phyloP scores from a whole-genome alignment of 2,329 filamentous ascomycete species.

The Neophaeococcomyces aloes region DNA sequence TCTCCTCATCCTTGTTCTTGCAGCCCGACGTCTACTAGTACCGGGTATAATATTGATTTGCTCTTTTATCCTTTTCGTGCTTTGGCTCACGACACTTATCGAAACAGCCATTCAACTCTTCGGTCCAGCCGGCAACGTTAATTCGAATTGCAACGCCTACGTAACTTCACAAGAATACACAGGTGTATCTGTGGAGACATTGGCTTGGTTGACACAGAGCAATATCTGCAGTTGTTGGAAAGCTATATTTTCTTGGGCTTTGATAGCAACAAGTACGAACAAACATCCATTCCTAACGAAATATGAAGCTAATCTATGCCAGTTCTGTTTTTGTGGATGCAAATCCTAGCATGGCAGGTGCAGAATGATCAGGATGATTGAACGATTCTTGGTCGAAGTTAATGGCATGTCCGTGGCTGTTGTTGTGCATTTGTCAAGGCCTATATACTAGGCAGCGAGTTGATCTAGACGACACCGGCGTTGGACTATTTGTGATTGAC shows the following conservation, averaged over 20 bases:
- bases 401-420: no score
- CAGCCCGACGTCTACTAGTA: constrained; percentile 45
- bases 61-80: constrained; percentile 51
- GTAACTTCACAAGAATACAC: constrained; percentile 37
- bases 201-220: constrained; percentile 53
- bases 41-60: constrained; percentile 50
- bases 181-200: constrained; percentile 44
- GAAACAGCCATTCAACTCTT: constrained; percentile 54
- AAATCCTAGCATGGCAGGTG: constrained; percentile 51
- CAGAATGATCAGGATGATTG: constrained; percentile 35
- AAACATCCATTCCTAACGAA: not conserved
- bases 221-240: constrained; percentile 56
- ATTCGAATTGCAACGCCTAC: constrained; percentile 49
- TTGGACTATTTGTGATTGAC: no score
- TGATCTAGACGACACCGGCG: not conserved
- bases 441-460: not conserved
- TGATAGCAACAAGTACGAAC: constrained; percentile 37
- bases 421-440: no score
- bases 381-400: not conserved
- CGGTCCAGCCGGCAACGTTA: constrained; percentile 45
- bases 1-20: constrained; percentile 46
- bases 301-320: constrained; percentile 12
- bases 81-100: constrained; percentile 53
- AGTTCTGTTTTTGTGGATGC: constrained; percentile 57
- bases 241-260: constrained; percentile 53